Percentiles rank a stretch among this genome's conserved stretches.
These are phyloP conservation scores for Urtica urens DNA, from an alignment of 306 rosid genomes.

Conservation along the genomic window DNA sequence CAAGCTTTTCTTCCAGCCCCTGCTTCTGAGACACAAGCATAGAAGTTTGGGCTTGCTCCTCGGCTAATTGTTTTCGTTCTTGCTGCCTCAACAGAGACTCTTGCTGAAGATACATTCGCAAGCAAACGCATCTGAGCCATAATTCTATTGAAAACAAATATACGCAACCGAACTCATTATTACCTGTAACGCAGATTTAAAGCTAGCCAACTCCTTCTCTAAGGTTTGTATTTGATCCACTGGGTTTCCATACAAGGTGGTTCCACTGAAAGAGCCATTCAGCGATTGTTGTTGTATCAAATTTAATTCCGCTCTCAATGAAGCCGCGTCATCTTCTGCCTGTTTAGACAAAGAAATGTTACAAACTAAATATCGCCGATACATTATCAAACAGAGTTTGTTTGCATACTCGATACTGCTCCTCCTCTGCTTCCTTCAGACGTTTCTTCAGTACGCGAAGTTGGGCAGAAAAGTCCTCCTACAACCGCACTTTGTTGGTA, in stretches of 20 bases:
- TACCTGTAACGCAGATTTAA: slow-evolving; percentile 65
- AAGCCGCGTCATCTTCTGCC: slow-evolving; percentile 98
- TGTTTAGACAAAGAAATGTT: slow-evolving; percentile 29
- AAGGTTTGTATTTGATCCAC: slow-evolving; percentile 53
- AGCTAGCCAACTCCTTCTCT: slow-evolving; percentile 62
- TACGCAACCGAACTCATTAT: slow-evolving; percentile 4
- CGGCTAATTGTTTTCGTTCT: slow-evolving; percentile 58
- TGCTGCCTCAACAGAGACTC: slow-evolving; percentile 69
- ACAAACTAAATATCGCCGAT: slow-evolving; percentile 9
- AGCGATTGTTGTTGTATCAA: slow-evolving; percentile 73
- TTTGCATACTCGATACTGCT: slow-evolving; percentile 77
- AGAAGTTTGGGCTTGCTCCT: slow-evolving; percentile 44
- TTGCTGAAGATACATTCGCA: slow-evolving; percentile 31
- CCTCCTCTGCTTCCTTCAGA: slow-evolving; percentile 87
- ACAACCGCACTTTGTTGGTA: slow-evolving; percentile 14
- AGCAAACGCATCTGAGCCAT: slow-evolving; percentile 20
- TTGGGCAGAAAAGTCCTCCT: slow-evolving; percentile 91
- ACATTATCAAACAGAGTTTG: slow-evolving; percentile 6
- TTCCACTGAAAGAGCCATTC: slow-evolving; percentile 41
- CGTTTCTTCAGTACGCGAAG: slow-evolving; percentile 77
- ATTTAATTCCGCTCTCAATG: slow-evolving; percentile 83
- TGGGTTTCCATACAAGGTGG: slow-evolving; percentile 33
- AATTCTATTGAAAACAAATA: slow-evolving; percentile 8
- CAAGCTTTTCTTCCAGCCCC: slow-evolving; percentile 64
- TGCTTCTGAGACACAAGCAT: slow-evolving; percentile 60